phyloP scores from a whole-genome alignment of 768 basidiomycete genomes.

The Suillus variegatus region DNA sequence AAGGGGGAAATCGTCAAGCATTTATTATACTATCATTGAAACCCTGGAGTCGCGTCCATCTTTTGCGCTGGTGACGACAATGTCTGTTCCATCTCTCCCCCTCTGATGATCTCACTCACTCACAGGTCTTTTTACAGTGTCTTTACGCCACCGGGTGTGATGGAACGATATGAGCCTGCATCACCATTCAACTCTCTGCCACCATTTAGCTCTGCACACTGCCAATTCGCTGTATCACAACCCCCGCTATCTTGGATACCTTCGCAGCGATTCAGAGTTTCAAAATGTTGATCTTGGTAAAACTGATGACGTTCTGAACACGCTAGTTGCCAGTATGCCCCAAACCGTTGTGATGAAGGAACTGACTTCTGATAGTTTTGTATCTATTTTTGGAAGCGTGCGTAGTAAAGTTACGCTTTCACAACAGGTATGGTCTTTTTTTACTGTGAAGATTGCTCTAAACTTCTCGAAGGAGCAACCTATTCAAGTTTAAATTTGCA shows the following conservation, averaged over 20 bases:
- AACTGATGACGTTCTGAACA: constrained; percentile 39
- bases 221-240: constrained; percentile 31
- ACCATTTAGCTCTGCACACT: constrained; percentile 33
- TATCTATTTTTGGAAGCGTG: constrained; percentile 41
- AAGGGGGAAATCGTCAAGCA: constrained; percentile 96
- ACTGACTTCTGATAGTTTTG: constrained; percentile 34
- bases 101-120: background rate
- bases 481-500: constrained; percentile 35
- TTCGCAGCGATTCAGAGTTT: constrained; percentile 40
- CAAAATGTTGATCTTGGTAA: constrained; percentile 42
- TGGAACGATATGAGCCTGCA: constrained; percentile 33
- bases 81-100: constrained; percentile 38
- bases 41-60: constrained; percentile 93
- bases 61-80: constrained; percentile 99
- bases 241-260: constrained; percentile 40
- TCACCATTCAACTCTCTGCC: constrained; percentile 38
- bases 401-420: constrained; percentile 29
- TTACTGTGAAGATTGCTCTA: constrained; percentile 6
- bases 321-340: constrained; percentile 44
- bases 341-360: constrained; percentile 46
- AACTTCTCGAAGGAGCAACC: constrained; percentile 40
- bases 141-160: constrained; percentile 16
- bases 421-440: constrained; percentile 16
- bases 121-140: constrained; percentile 18
- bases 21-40: constrained; percentile 69